Evolutionary conservation across 148 eudicot genomes (phyloP).

Genomic region (Gaultheria prostrata): DNA sequence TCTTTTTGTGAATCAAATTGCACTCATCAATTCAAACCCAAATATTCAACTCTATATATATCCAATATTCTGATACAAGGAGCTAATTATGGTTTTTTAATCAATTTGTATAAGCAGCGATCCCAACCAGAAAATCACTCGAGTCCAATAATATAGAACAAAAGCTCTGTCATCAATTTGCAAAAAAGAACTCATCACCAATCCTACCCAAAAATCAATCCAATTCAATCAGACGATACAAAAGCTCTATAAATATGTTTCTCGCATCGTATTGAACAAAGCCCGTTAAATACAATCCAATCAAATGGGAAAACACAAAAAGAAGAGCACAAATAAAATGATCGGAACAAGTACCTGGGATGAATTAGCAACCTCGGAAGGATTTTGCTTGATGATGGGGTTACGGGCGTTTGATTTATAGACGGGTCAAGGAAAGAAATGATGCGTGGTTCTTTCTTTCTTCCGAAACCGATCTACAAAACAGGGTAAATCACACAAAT

Average conservation of each 20-base stretch:
- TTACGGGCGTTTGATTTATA: conserved; percentile 17
- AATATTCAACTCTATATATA: neutral
- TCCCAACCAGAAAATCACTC: neutral
- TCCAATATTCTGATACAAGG: neutral
- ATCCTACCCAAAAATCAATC: neutral
- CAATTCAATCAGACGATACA: neutral
- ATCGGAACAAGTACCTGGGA: conserved; percentile 23
- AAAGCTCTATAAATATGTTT: neutral
- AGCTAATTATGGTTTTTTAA: neutral
- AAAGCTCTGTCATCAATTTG: neutral
- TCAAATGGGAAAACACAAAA: neutral
- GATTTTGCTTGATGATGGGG: neutral
- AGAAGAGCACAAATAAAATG: neutral
- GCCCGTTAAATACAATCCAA: neutral
- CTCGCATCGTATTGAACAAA: neutral
- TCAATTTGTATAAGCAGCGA: neutral
- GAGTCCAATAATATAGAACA: neutral
- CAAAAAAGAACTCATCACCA: neutral
- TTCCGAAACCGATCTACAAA: conserved; percentile 18
- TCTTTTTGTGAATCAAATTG: neutral
- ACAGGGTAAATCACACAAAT: conserved; percentile 10
- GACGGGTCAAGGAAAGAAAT: conserved; percentile 15
- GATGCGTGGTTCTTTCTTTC: conserved; percentile 18
- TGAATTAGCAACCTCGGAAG: conserved; percentile 16
- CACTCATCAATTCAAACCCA: neutral